Percentiles rank a stretch among this genome's conserved stretches.
Evolutionary conservation across 1,139 yeast species (phyloP).

Genomic region (Suhomyces chickasaworum): DNA sequence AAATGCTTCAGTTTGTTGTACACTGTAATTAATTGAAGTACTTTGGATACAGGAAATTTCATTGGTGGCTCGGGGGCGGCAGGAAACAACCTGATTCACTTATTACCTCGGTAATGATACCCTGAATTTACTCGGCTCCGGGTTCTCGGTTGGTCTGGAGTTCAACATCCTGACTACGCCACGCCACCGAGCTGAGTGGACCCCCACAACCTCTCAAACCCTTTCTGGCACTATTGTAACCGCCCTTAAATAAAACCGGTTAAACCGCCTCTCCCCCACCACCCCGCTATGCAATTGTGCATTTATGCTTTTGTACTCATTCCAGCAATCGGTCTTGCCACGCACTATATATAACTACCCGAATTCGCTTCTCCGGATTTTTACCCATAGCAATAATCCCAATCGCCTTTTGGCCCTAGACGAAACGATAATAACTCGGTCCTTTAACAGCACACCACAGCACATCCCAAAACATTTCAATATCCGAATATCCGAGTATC

Average conservation of each 20-base stretch:
- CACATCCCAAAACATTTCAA: not conserved
- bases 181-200: not conserved
- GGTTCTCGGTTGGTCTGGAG: not conserved
- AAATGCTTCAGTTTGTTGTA: not conserved
- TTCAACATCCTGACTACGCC: not conserved
- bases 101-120: not conserved
- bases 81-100: not conserved
- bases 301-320: not conserved
- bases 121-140: not conserved
- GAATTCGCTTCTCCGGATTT: not conserved
- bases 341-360: conserved; percentile 2
- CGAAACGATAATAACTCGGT: not conserved
- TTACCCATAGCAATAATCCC: not conserved
- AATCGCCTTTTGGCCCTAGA: not conserved
- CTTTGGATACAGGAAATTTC: not conserved
- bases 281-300: conserved; percentile 1
- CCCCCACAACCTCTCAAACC: not conserved
- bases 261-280: not conserved
- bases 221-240: not conserved
- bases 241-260: not conserved
- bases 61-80: not conserved
- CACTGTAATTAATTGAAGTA: not conserved
- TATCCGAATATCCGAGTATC: too few relatives aligned
- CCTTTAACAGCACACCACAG: not conserved
- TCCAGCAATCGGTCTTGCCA: not conserved